Base-by-base conservation (phyloP, 495 filamentous ascomycete species). In the Tuber umbilicatum region DNA sequence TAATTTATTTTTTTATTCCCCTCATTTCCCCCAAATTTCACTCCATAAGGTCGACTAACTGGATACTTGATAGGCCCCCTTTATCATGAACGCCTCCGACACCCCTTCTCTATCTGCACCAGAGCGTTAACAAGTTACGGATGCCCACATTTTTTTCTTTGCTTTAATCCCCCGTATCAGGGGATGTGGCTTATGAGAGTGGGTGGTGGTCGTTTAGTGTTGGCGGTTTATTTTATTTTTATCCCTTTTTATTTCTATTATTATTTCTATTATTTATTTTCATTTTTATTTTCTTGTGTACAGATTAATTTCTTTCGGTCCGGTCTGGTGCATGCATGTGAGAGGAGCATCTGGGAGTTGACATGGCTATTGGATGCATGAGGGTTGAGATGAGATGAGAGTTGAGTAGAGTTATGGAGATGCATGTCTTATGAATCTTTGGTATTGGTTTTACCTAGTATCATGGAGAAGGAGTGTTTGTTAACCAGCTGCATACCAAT, bases 31-130 rank as follows among this genome's bases (percentile, higher is more conserved):
- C 55, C 55, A 31, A 27, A 60, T 31, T 17, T 64, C 55, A 35
- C 4, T 35, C 27, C 14, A 35, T 64, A 64, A 60, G 21, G 27
- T 64, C 0, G 35, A n/a, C 42, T 39, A 74, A 50, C 76, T 79
- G 72, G 74, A 41, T 69, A 45, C 38, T 64, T 55, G 12, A 14
- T 78, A 79, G 77, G 77, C 77, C 41, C 77, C 77, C 16, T 79
- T 79, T 72, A 78, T 75, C 21, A 79, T 79, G 77, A 79, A 79
- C 47, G 78, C 75, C 55, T 71, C 77, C 37, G 77, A 76, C 12
- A 78, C 76, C 55, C 72, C 77, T n/a, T 72, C 72, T 70, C 76
- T 76, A 14, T 71, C 35, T 41, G 71, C 55, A 41, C 76, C 77
- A 5, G 78, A 60, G 39, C 69, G 68, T 17, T 79, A 78, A 35